phyloP scores from a whole-genome alignment of 2,329 filamentous ascomycete genomes.

The Lecanoromycetidae sp. region DNA sequence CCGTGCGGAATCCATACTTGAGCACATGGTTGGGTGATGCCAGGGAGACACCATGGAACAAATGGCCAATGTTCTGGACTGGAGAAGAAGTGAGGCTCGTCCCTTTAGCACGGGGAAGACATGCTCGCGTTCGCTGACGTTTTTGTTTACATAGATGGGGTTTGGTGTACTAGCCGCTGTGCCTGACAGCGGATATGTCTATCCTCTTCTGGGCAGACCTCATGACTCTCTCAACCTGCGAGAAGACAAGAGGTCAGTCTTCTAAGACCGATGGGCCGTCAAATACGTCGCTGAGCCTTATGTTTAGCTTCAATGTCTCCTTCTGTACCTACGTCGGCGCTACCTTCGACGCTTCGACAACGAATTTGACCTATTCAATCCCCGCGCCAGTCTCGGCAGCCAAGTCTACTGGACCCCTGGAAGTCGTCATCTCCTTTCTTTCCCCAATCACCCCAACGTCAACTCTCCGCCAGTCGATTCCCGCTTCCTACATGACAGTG shows the following conservation, averaged over 20 bases:
- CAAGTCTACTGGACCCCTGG: constrained; percentile 27
- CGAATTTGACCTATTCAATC: constrained; percentile 54
- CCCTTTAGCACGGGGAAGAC: not conserved
- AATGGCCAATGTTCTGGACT: constrained; percentile 80
- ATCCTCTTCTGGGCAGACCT: constrained; percentile 52
- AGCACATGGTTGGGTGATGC: constrained; percentile 54
- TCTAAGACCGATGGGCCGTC: not conserved
- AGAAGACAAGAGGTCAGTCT: not conserved
- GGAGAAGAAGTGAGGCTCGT: constrained; percentile 45
- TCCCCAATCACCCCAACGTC: constrained; percentile 73
- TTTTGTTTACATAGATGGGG: constrained; percentile 36
- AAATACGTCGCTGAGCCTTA: not conserved
- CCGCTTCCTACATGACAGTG: constrained; percentile 67
- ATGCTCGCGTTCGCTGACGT: constrained; percentile 1
- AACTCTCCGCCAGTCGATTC: constrained; percentile 66
- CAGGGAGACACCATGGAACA: constrained; percentile 62
- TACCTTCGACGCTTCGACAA: constrained; percentile 57
- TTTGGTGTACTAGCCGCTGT: constrained; percentile 52
- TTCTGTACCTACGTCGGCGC: constrained; percentile 49
- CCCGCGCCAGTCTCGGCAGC: constrained; percentile 29
- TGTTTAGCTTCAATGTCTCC: constrained; percentile 43
- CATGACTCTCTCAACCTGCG: constrained; percentile 45
- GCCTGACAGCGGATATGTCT: constrained; percentile 47
- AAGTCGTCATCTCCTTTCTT: constrained; percentile 52
- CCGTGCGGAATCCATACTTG: constrained; percentile 49